Conservation (phyloP, 2,329 filamentous ascomycete genomes). For the Epichloe elymi region DNA sequence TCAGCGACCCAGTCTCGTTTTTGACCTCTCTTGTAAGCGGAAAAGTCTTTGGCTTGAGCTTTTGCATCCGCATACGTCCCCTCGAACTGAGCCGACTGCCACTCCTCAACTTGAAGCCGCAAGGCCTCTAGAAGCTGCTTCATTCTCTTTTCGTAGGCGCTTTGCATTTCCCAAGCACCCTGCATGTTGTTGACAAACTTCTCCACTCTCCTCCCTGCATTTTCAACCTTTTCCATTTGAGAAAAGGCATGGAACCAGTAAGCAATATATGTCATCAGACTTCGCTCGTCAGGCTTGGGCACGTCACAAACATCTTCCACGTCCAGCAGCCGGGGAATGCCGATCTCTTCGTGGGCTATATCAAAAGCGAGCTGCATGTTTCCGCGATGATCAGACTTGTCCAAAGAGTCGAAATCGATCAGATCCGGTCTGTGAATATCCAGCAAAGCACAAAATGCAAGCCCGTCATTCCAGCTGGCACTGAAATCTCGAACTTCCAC, state of each 20-base stretch:
- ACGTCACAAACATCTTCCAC: constrained; percentile 98
- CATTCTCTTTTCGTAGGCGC: constrained; percentile 87
- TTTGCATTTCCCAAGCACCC: constrained; percentile 99
- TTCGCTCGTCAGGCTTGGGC: constrained; percentile 86
- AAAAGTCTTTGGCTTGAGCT: constrained; percentile 67
- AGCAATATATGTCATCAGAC: constrained; percentile 98
- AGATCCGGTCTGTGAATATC: constrained; percentile 95
- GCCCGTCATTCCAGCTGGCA: constrained; percentile 88
- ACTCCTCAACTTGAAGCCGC: constrained; percentile 56
- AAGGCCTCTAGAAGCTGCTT: constrained; percentile 66
- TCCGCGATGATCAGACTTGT: constrained; percentile 85
- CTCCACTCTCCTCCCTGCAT: constrained; percentile 87
- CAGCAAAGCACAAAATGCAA: constrained; percentile 90
- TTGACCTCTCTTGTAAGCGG: constrained; percentile 76
- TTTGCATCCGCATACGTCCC: constrained; percentile 91
- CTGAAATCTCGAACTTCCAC: constrained; percentile 95
- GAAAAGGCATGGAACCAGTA: constrained; percentile 99
- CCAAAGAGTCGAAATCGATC: constrained; percentile 89
- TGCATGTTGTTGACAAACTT: constrained; percentile 99
- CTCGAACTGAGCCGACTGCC: constrained; percentile 72
- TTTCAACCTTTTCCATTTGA: constrained; percentile 97
- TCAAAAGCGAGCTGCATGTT: constrained; percentile 99
- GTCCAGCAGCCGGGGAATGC: constrained; percentile 88
- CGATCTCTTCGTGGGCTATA: constrained; percentile 90
- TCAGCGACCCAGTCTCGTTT: constrained; percentile 96